Percentiles rank a stretch among this genome's conserved stretches.
phyloP scores from a whole-genome alignment of 352 stramenopile genomes.

The Saprolegnia diclina region DNA sequence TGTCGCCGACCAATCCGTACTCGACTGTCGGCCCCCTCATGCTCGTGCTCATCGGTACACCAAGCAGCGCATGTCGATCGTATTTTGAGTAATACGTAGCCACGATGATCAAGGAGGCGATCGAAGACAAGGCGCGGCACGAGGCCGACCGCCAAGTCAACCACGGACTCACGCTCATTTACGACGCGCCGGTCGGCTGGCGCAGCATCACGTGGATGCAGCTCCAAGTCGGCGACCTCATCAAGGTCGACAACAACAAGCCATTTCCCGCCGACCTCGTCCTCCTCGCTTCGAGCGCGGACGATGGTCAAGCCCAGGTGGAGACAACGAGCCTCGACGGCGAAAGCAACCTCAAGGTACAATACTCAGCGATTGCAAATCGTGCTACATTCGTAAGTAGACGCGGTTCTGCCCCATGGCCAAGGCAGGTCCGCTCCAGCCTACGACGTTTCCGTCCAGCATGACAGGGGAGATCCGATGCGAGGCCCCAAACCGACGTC shows the following conservation, averaged over 20 bases:
- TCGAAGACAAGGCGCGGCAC: slow-evolving; percentile 71
- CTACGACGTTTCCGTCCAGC: slow-evolving; percentile 44
- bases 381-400: slow-evolving; percentile 24
- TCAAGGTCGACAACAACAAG: slow-evolving; percentile 83
- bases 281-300: slow-evolving; percentile 76
- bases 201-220: slow-evolving; percentile 75
- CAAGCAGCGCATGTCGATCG: too few species aligned
- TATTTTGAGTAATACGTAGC: too few species aligned
- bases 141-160: slow-evolving; percentile 68
- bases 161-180: slow-evolving; percentile 44
- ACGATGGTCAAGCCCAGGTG: slow-evolving; percentile 63
- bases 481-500: slow-evolving; percentile 68
- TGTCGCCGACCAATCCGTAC: slow-evolving; percentile 85
- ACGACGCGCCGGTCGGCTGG: slow-evolving; percentile 31
- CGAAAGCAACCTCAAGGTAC: slow-evolving; percentile 79
- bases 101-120: slow-evolving; percentile 80
- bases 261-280: slow-evolving; percentile 91
- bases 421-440: slow-evolving; percentile 33
- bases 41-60: slow-evolving; percentile 52
- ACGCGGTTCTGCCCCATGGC: slow-evolving; percentile 5
- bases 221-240: slow-evolving; percentile 79
- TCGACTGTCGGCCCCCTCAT: slow-evolving; percentile 75
- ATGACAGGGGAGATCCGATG: slow-evolving; percentile 64
- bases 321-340: slow-evolving; percentile 80
- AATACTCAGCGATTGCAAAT: slow-evolving; percentile 59